These are phyloP conservation scores for Scheffersomyces ergatensis DNA, from an alignment of 805 yeast species.

Conservation along the genomic window DNA sequence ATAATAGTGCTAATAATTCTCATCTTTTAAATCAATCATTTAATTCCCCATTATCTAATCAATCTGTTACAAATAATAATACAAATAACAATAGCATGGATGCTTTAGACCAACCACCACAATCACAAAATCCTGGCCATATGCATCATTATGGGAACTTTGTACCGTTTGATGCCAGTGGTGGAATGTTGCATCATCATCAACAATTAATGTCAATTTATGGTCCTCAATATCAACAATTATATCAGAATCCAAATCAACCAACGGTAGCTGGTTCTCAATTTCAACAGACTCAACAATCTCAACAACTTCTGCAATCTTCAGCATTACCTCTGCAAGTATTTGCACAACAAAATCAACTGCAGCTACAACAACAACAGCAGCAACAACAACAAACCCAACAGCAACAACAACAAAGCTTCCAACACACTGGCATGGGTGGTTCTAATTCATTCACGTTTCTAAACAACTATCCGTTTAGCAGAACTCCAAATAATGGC, in stretches of 20 bases:
- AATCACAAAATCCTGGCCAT: conserved; percentile 10
- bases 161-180: conserved; percentile 20
- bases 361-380: conserved; percentile 4
- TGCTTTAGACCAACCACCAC: not conserved
- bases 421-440: conserved; percentile 1
- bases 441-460: conserved; percentile 1
- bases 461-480: not conserved
- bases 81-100: not conserved
- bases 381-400: conserved; percentile 6
- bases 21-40: not conserved
- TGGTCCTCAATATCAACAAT: conserved; percentile 1
- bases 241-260: not conserved
- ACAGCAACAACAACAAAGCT: conserved; percentile 1
- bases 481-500: not conserved
- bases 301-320: conserved; percentile 3
- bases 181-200: conserved; percentile 9
- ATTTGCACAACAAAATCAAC: conserved; percentile 3
- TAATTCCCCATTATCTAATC: not conserved
- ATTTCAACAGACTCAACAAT: conserved; percentile 1
- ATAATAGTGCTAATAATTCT: conserved; percentile 5
- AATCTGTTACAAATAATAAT: not conserved
- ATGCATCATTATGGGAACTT: conserved; percentile 26
- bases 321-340: conserved; percentile 4
- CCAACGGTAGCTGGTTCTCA: not conserved
- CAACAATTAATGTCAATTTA: conserved; percentile 3